A percentile compares a stretch with the other conserved stretches of the same genome.
Conservation (phyloP, 2,329 filamentous ascomycete genomes). For the Colletotrichum godetiae region DNA sequence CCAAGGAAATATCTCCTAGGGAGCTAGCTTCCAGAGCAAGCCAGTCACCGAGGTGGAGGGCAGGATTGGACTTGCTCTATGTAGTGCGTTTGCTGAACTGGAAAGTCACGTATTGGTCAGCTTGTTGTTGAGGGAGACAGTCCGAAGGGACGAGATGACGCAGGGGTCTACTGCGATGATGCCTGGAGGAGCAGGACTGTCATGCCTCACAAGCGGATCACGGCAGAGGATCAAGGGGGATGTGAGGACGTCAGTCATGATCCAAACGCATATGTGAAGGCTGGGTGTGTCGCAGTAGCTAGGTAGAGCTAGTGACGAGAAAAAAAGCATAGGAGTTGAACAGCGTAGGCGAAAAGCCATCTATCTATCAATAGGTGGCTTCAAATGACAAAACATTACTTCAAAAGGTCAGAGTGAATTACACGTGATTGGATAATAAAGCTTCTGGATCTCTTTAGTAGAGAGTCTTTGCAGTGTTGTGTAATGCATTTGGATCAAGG, state of each 20-base stretch:
- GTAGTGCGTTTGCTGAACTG: constrained; percentile 3
- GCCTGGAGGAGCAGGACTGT: not conserved
- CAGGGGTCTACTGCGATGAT: constrained; percentile 2
- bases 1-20: not conserved
- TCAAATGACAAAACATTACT: constrained; percentile 33
- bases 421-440: not conserved
- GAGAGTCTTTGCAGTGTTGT: not conserved
- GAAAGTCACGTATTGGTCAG: constrained; percentile 10
- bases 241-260: constrained; percentile 11
- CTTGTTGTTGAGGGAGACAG: not conserved
- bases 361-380: constrained; percentile 31
- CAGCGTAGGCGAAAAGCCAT: constrained; percentile 29
- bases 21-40: not conserved
- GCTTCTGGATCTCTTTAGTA: not conserved
- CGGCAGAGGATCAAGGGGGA: constrained; percentile 1
- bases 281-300: constrained; percentile 10
- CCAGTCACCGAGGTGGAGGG: not conserved
- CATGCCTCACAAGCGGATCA: not conserved
- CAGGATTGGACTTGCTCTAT: constrained; percentile 9
- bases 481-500: not conserved
- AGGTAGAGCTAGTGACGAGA: constrained; percentile 10
- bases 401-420: not conserved
- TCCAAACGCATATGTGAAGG: constrained; percentile 31
- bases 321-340: constrained; percentile 17
- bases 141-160: not conserved